Evolutionary conservation across 2,329 filamentous ascomycete genomes (phyloP).

Genomic region (Colletotrichum paranaense): DNA sequence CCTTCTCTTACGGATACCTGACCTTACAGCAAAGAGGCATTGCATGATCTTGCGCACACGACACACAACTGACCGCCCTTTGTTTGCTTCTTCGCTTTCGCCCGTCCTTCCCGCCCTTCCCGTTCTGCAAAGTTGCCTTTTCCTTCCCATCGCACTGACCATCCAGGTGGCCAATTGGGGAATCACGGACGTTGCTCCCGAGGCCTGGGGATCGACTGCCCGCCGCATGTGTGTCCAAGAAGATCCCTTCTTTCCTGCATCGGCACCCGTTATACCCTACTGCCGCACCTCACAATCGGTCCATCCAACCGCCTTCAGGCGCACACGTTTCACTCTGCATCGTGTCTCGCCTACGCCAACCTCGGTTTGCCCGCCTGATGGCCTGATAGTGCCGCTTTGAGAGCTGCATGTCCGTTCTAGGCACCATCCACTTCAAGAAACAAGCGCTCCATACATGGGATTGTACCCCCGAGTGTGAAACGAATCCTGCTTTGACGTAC

Average conservation of each 20-base stretch:
- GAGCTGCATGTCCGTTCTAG: neutral
- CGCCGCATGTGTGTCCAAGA: slow-evolving; percentile 9
- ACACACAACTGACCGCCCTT: slow-evolving; percentile 1
- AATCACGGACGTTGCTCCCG: slow-evolving; percentile 1
- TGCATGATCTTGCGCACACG: neutral
- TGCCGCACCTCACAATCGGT: neutral
- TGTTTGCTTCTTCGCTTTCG: slow-evolving; percentile 1
- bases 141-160: neutral
- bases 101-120: neutral
- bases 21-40: neutral
- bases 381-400: neutral
- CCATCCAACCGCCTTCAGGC: neutral
- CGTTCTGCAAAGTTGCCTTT: neutral
- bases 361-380: neutral
- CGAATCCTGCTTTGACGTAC: slow-evolving; percentile 9
- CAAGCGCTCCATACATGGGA: slow-evolving; percentile 10
- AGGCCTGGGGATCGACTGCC: neutral
- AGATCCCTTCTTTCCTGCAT: slow-evolving; percentile 23
- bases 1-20: neutral
- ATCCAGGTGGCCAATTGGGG: slow-evolving; percentile 27
- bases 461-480: slow-evolving; percentile 22
- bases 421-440: neutral
- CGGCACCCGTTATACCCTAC: neutral
- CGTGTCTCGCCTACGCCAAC: neutral
- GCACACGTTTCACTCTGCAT: neutral